A percentile compares a stretch with the other conserved stretches of the same genome.
Evolutionary conservation across 1,139 yeast species (phyloP).

Genomic region (Pneumocystis carinii): DNA sequence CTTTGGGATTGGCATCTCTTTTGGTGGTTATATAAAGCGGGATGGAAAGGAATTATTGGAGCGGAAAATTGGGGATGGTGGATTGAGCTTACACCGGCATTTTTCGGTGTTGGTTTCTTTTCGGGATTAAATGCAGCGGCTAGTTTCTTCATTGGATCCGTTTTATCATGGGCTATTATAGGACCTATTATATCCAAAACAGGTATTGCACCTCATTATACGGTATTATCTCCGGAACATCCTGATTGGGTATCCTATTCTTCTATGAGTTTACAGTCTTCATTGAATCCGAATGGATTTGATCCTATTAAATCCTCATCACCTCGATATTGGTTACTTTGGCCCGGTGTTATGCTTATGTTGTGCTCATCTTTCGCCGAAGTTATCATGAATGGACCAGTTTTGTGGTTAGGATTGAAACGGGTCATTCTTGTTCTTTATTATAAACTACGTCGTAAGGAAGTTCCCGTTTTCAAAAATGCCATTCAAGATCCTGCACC

Average conservation of each 20-base stretch:
- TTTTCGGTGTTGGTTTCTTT: constrained; percentile 10
- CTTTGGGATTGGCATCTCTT: constrained; percentile 10
- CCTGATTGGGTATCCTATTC: constrained; percentile 4
- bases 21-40: constrained; percentile 7
- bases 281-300: neutral
- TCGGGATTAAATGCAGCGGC: constrained; percentile 10
- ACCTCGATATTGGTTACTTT: constrained; percentile 11
- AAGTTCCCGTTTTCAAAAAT: neutral
- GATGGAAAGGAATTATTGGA: constrained; percentile 2
- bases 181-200: constrained; percentile 7
- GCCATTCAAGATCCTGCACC: constrained; percentile 3
- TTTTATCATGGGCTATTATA: constrained; percentile 10
- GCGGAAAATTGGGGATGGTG: constrained; percentile 9
- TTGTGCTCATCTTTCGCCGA: constrained; percentile 12
- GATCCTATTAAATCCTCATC: constrained; percentile 7
- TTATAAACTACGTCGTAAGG: neutral
- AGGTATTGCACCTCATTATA: constrained; percentile 3
- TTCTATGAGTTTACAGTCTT: neutral
- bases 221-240: neutral
- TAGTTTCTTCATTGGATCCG: constrained; percentile 10
- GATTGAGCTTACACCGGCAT: constrained; percentile 9
- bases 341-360: constrained; percentile 12
- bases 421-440: constrained; percentile 4
- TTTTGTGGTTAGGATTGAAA: constrained; percentile 6
- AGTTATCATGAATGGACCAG: constrained; percentile 7